Base-by-base conservation (phyloP, 352 stramenopile genomes). In the Phytophthora boehmeriae region DNA sequence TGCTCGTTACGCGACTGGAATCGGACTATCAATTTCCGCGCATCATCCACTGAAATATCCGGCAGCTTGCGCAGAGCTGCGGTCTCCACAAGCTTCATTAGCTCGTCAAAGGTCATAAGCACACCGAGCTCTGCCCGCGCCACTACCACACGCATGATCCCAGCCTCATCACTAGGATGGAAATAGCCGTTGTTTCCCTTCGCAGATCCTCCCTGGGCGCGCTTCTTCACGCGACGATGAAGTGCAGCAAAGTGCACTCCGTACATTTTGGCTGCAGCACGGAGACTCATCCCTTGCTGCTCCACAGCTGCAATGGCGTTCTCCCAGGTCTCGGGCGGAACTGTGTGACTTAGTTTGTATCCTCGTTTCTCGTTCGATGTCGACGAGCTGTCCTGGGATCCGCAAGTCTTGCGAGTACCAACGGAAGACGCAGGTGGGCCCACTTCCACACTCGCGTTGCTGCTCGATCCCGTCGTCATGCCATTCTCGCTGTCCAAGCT, bases 71-170 rank as follows among this genome's bases (percentile, higher is more conserved):
- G 69, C 20, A 81, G 61, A 23, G 73, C 73, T 10, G 71, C 59
- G 5, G 70, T 75, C 47, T 80, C 71, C 30, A 86, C 60, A 22
- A 86, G 64, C 45, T 83, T 73, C 49, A 80, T 75, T 25, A 86
- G 63, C 54, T 86, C 76, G 10, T 83, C 76, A 42, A 80, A 83
- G 20, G 63, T 76, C 76, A 86, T 86, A 30, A 82, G 58, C 27
- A 86, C 73, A 22, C 76, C 76, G 4, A 86, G 42, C 52, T 86
- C 71, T 17, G 73, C 73, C 20, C 72, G 73, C 11, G 73, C 76
- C 17, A 76, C 59, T 1, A 86, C 64, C 9, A 86, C 74, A 8
- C 73, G 66, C 46, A 81, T 68, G 51, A 86, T 76, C 9, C 73
- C 73, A 38, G 63, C 60, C 57, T 83, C 73, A 54, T 86, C 76